Percentiles rank a stretch among this genome's conserved stretches.
These are phyloP conservation scores for Cylindrotheca closterium DNA, from an alignment of 108 stramenopile species.

Conservation along the genomic window DNA sequence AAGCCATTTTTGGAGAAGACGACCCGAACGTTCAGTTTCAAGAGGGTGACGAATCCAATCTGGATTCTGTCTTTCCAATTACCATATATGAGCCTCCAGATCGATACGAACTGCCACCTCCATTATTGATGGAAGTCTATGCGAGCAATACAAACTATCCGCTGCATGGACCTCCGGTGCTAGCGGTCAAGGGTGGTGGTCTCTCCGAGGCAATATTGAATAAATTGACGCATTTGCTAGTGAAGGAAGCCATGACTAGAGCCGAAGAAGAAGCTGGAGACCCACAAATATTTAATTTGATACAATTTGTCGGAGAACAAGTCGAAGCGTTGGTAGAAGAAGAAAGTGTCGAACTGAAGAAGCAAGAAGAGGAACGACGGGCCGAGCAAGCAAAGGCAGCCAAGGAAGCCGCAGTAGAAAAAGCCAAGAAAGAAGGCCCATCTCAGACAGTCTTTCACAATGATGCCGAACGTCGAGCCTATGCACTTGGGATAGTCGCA, in stretches of 20 bases:
- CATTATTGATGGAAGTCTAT: conserved; percentile 17
- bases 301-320: conserved; percentile 13
- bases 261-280: conserved; percentile 11
- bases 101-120: conserved; percentile 21
- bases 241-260: not conserved
- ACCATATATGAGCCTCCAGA: conserved; percentile 18
- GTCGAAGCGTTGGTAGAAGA: conserved; percentile 5
- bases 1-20: conserved; percentile 29
- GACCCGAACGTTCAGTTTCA: conserved; percentile 1
- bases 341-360: conserved; percentile 4
- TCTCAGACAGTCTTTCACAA: not conserved
- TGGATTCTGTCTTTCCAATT: conserved; percentile 19
- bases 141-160: conserved; percentile 9
- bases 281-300: conserved; percentile 18
- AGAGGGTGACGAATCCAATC: not conserved
- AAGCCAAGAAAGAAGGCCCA: not conserved
- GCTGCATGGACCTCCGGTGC: conserved; percentile 7
- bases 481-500: conserved; percentile 7
- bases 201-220: conserved; percentile 1
- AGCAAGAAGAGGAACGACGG: not conserved
- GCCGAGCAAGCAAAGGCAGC: not conserved
- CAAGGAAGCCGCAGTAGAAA: not conserved
- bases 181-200: conserved; percentile 24
- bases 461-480: conserved; percentile 15
- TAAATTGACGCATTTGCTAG: conserved; percentile 2